Percentiles rank a stretch among this genome's conserved stretches.
Conservation (phyloP, 163 green algal genomes). For the Smithsoniella earleae region DNA sequence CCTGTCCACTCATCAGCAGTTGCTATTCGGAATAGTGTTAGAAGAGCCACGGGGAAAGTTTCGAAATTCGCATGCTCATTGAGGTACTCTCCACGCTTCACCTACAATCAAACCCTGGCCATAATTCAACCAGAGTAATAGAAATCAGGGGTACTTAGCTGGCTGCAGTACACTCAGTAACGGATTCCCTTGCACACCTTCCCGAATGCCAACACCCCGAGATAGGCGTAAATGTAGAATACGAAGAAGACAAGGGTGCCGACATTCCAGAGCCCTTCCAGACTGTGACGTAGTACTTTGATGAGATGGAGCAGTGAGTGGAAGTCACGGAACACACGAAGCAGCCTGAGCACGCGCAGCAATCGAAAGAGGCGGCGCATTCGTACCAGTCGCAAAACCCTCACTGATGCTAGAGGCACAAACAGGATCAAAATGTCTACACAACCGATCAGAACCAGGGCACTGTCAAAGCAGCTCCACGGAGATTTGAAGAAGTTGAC, state of each 20-base stretch:
- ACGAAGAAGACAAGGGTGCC: slow-evolving; percentile 64
- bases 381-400: slow-evolving; percentile 37
- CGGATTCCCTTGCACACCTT: slow-evolving; percentile 29
- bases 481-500: slow-evolving; percentile 50
- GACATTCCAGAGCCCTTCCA: slow-evolving; percentile 64
- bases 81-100: slow-evolving; percentile 34
- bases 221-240: slow-evolving; percentile 72
- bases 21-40: slow-evolving; percentile 58
- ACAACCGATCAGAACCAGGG: slow-evolving; percentile 47
- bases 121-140: too few species aligned
- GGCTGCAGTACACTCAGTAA: too few species aligned
- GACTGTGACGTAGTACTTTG: slow-evolving; percentile 43
- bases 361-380: background rate
- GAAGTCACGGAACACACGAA: slow-evolving; percentile 44
- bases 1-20: slow-evolving; percentile 49
- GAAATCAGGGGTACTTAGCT: too few species aligned
- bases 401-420: slow-evolving; percentile 35
- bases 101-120: too few species aligned
- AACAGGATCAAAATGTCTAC: slow-evolving; percentile 43
- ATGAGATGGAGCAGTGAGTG: slow-evolving; percentile 48
- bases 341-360: slow-evolving; percentile 47
- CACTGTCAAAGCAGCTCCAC: slow-evolving; percentile 74
- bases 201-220: slow-evolving; percentile 48
- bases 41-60: slow-evolving; percentile 46
- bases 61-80: slow-evolving; percentile 68